A percentile compares a stretch with the other conserved stretches of the same genome.
Evolutionary conservation across 768 basidiomycete species (phyloP).

Genomic region (Termitomyces heimii): DNA sequence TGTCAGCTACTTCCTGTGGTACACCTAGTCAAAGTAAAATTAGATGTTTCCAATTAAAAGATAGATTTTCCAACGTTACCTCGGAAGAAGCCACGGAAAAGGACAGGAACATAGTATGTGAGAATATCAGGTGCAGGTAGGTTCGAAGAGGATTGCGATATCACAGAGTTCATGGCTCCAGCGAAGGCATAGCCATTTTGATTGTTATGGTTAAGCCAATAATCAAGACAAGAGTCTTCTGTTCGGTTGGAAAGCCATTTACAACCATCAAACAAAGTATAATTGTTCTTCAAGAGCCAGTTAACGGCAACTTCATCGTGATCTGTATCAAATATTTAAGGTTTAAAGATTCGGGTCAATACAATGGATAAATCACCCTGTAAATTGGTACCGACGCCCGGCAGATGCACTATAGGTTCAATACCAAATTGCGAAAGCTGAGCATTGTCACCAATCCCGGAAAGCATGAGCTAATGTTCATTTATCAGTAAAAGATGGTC

Average conservation of each 20-base stretch:
- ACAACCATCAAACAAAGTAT: slow-evolving; percentile 20
- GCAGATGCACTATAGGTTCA: slow-evolving; percentile 21
- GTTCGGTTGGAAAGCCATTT: slow-evolving; percentile 19
- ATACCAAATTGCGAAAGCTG: slow-evolving; percentile 21
- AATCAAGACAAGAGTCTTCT: slow-evolving; percentile 22
- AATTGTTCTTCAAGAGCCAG: slow-evolving; percentile 23
- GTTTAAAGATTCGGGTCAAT: background rate
- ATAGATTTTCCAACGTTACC: slow-evolving; percentile 6
- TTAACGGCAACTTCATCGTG: slow-evolving; percentile 25
- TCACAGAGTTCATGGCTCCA: slow-evolving; percentile 17
- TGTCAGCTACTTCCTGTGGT: slow-evolving; percentile 15
- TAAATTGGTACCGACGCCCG: slow-evolving; percentile 31
- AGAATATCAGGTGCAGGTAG: slow-evolving; percentile 20
- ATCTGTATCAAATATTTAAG: slow-evolving; percentile 12
- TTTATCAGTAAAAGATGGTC: background rate
- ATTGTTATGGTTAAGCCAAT: slow-evolving; percentile 18
- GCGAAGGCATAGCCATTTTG: slow-evolving; percentile 21
- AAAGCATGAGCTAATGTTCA: slow-evolving; percentile 21
- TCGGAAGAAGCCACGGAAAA: slow-evolving; percentile 22
- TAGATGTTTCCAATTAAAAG: background rate
- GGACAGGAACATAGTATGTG: slow-evolving; percentile 20
- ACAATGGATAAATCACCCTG: slow-evolving; percentile 18
- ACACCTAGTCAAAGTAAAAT: slow-evolving; percentile 9
- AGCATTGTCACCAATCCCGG: slow-evolving; percentile 25
- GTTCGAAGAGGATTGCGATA: slow-evolving; percentile 17